A percentile compares a stretch with the other conserved stretches of the same genome.
Evolutionary conservation across 768 basidiomycete species (phyloP).

Genomic region (Lentinula sp.): DNA sequence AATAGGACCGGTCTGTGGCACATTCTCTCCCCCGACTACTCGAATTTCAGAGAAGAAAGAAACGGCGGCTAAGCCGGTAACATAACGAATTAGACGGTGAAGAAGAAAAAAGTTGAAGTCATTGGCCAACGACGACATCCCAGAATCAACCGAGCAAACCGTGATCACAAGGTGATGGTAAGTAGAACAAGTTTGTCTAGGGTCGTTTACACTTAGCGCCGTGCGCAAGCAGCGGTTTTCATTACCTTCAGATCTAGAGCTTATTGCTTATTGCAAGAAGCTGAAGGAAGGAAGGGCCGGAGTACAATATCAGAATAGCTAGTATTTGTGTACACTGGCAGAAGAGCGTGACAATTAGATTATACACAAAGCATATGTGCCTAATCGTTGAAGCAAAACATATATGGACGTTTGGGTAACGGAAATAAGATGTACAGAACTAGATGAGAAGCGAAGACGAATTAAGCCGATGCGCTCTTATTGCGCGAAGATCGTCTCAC

Average conservation of each 20-base stretch:
- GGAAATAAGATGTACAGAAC: neutral
- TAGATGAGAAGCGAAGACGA: neutral
- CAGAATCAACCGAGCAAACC: neutral
- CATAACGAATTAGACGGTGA: constrained; percentile 65
- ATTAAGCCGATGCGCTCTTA: neutral
- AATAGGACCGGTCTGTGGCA: constrained; percentile 83
- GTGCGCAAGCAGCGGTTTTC: neutral
- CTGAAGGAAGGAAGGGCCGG: neutral
- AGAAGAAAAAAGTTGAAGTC: constrained; percentile 22
- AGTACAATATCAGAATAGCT: neutral
- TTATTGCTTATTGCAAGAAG: neutral
- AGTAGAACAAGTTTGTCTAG: neutral
- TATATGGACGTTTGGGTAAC: neutral
- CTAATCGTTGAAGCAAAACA: neutral
- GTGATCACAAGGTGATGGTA: neutral
- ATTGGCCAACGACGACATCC: neutral
- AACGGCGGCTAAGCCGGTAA: constrained; percentile 70
- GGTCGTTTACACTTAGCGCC: neutral
- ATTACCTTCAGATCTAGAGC: neutral
- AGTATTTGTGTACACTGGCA: neutral
- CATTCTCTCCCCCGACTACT: constrained; percentile 83
- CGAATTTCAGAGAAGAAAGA: constrained; percentile 89
- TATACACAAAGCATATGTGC: neutral
- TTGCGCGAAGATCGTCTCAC: constrained; percentile 1
- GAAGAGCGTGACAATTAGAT: neutral